Base-by-base conservation (phyloP, 768 basidiomycete species). In the Rossbeevera mucosa region DNA sequence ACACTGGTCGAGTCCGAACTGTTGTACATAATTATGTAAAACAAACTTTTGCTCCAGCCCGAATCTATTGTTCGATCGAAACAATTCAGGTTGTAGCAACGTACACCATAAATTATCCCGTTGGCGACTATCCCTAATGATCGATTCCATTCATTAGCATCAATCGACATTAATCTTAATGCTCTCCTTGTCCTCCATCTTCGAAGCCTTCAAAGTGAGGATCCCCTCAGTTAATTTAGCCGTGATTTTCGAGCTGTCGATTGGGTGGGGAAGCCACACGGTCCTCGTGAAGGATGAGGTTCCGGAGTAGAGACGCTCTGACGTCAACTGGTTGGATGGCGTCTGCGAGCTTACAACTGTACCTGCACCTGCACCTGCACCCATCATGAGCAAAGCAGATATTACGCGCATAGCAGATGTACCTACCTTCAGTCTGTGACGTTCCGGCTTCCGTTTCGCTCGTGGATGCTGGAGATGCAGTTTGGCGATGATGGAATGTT, bases 181-280 rank as follows among this genome's bases (percentile, higher is more conserved):
- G 54, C 72, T 77, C 5, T 69, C 79, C 53, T 76, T 74, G 55
- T 88, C 85, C 55, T 82, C 78, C 16, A 76, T 74, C 65, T 84
- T 88, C 13, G 80, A 76, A 13, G 84, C 71, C 6, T 71, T 78
- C 40, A 91, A 59, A 4, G 78, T 85, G 46, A 91, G 77, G 22
- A 91, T 76, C 6, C 88, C 89, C 52, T 90, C 81, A 24, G 75
- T 69, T 57, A 91, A 69, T 59, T 80, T 85, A 14, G 87, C 88
- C 1, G 73, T 68, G 22, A 89, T 80, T 50, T 74, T 76, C 26
- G 71, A 72, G 29, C 72, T 67, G 59, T 89, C 83, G 1, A 87
- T 74, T 7, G 82, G 75, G 11, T 75, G 77, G 30, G 88, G 85
- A 22, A 91, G 73, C 80, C 83, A 85, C 11, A 91, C 76, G 0